Percentiles rank a stretch among this genome's conserved stretches.
These are phyloP conservation scores for Aegilops tauschii DNA, from an alignment of 176 grass and related monocot genomes.

Conservation along the genomic window DNA sequence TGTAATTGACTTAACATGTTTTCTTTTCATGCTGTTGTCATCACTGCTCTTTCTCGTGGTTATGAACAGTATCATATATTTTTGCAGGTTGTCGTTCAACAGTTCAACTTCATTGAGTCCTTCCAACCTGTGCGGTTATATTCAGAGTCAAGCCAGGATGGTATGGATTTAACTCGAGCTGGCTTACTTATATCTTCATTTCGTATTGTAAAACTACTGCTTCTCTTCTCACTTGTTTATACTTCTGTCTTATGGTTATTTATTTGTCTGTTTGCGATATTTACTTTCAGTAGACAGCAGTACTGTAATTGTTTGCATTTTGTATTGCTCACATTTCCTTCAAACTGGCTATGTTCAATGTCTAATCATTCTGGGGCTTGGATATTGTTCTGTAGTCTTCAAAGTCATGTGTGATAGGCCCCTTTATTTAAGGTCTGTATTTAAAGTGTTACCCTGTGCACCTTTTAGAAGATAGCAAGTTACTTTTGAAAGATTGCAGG, in stretches of 20 bases:
- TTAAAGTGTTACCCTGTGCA: not conserved
- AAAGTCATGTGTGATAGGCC: not conserved
- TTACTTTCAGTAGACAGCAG: not conserved
- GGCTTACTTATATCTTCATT: not conserved
- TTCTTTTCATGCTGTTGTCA: slow-evolving; percentile 7
- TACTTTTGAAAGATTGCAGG: not conserved
- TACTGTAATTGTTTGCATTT: not conserved
- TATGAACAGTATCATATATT: slow-evolving; percentile 11
- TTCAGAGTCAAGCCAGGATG: slow-evolving; percentile 44
- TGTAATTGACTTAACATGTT: not conserved
- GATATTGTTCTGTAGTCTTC: not conserved
- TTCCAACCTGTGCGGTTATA: slow-evolving; percentile 59
- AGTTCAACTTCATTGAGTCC: slow-evolving; percentile 76
- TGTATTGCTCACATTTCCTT: not conserved
- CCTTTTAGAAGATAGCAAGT: not conserved
- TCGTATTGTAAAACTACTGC: not conserved
- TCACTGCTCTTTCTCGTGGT: slow-evolving; percentile 2
- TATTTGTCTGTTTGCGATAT: not conserved
- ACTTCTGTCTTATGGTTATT: slow-evolving; percentile 2
- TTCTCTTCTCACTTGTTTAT: not conserved
- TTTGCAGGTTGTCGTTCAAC: slow-evolving; percentile 74
- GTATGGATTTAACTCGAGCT: slow-evolving; percentile 36
- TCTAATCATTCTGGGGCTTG: not conserved
- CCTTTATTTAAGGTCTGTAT: not conserved
- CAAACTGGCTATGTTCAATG: not conserved